Percentiles rank a stretch among this genome's conserved stretches.
Conservation (phyloP, 2,329 filamentous ascomycete genomes). For the Plectosphaerella plurivora region DNA sequence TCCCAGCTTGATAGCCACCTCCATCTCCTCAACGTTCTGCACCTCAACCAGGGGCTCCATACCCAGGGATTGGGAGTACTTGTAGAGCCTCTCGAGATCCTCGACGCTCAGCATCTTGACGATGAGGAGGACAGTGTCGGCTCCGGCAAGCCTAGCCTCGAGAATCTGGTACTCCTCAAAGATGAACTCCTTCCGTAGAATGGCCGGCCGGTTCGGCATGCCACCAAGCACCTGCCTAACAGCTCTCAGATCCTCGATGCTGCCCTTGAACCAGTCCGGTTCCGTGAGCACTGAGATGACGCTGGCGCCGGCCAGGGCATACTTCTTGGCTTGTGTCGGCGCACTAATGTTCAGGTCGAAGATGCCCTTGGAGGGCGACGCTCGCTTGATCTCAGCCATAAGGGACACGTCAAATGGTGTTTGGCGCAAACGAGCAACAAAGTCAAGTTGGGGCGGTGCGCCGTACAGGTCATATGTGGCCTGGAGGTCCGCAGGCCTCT, state of each 20-base stretch:
- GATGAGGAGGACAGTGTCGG: slow-evolving; percentile 91
- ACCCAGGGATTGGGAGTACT: slow-evolving; percentile 81
- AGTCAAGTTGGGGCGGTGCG: slow-evolving; percentile 77
- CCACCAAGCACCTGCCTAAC: slow-evolving; percentile 86
- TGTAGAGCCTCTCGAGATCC: slow-evolving; percentile 72
- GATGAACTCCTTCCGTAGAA: slow-evolving; percentile 93
- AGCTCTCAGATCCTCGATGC: slow-evolving; percentile 84
- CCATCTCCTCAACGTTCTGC: slow-evolving; percentile 91
- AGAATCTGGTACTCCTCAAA: slow-evolving; percentile 98
- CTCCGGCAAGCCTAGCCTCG: slow-evolving; percentile 86
- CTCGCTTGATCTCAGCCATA: slow-evolving; percentile 96
- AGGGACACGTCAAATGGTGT: slow-evolving; percentile 86
- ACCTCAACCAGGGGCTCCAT: slow-evolving; percentile 99
- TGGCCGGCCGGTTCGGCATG: slow-evolving; percentile 87
- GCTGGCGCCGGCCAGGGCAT: slow-evolving; percentile 90
- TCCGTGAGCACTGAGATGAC: slow-evolving; percentile 98
- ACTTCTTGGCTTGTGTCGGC: slow-evolving; percentile 83
- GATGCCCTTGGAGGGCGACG: slow-evolving; percentile 91
- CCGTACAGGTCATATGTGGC: slow-evolving; percentile 81
- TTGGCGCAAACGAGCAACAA: slow-evolving; percentile 72
- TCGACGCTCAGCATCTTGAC: slow-evolving; percentile 92
- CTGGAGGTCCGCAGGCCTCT: slow-evolving; percentile 77
- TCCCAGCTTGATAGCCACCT: slow-evolving; percentile 77
- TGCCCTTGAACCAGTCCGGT: slow-evolving; percentile 98
- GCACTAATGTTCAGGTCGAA: slow-evolving; percentile 86